Conservation (phyloP, 768 basidiomycete species). For the Leccinum imitatum region DNA sequence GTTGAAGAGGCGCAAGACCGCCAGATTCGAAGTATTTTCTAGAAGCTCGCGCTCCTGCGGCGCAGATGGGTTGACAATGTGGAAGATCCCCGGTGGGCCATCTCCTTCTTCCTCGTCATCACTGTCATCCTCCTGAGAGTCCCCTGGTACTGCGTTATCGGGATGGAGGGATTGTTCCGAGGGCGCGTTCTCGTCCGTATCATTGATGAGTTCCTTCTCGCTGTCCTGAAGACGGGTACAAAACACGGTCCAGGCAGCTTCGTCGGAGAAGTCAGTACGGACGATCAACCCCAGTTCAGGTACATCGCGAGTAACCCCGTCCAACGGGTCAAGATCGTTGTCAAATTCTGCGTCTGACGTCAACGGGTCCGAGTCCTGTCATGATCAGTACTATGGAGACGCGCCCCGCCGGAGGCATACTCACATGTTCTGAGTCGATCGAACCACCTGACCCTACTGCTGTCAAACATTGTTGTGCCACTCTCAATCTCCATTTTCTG, state of each 20-base stretch:
- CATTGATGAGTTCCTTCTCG: conserved; percentile 54
- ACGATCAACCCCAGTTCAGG: conserved; percentile 60
- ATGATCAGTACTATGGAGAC: not conserved
- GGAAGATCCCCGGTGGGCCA: conserved; percentile 47
- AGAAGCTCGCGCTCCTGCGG: conserved; percentile 43
- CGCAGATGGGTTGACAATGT: conserved; percentile 47
- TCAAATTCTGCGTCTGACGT: conserved; percentile 26
- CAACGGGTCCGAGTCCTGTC: conserved; percentile 15
- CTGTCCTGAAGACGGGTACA: conserved; percentile 46
- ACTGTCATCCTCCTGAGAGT: conserved; percentile 14
- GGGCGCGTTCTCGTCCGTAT: conserved; percentile 22
- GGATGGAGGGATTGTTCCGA: conserved; percentile 16
- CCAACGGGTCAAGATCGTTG: conserved; percentile 55
- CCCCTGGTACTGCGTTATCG: conserved; percentile 20
- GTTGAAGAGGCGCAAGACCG: conserved; percentile 66
- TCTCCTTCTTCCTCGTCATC: conserved; percentile 33
- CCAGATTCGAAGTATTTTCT: conserved; percentile 58
- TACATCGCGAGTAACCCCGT: conserved; percentile 43
- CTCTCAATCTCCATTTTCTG: conserved; percentile 53
- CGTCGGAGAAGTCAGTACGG: conserved; percentile 72
- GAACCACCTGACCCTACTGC: conserved; percentile 22
- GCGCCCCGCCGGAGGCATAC: not conserved
- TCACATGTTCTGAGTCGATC: conserved; percentile 6
- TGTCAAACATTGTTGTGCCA: conserved; percentile 51
- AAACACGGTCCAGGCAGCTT: conserved; percentile 64